Evolutionary conservation across 2,329 filamentous ascomycete genomes (phyloP), one percentile per base, ranked within the genome.

Genomic region (Leptographium wingfieldii): DNA sequence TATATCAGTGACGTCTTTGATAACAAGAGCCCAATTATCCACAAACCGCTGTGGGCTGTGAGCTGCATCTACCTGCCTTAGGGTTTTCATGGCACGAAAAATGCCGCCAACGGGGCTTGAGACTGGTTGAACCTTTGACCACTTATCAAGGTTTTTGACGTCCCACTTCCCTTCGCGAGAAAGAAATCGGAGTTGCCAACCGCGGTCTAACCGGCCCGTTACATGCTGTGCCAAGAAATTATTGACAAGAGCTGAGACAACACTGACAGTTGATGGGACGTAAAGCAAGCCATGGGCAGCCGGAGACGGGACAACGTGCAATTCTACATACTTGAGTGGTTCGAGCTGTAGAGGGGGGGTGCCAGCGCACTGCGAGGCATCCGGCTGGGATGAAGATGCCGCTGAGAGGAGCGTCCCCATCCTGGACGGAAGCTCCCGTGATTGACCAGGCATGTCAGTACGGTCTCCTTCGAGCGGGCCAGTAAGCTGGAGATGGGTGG

Each of bases 151-250:
- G 68, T 97, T 97, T 74, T 97, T 97, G 65, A 97, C 90, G 68
- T 96, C 92, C 92, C 92, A 97, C 74, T 97, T 97, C 3, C 92
- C 92, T 65, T 91, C 88, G 1, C 87, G 90, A 2, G 88, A 90
- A 29, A 97, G 82, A 67, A 94, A 87, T 67, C 92, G 88, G 19
- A 97, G 77, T 72, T 97, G 92, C 92, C 92, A 97, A 52, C 87
- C 89, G 33, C 92, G 82, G 1, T 85, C 88, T 16, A 96, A 80
- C 10, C 91, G 84, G 11, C 84, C 80, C 11, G 92, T 92, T 59
- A 96, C 79, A 67, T 90, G 81, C 3, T 80, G 77, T 22, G 83
- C 78, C 33, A 96, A 79, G 68, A 97, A 97, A 63, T 88, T 85
- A 61, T 90, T 87, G 58, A 96, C 85, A 0, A 95, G 78, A 0